These are phyloP conservation scores for Zygnema cylindricum DNA, from an alignment of 139 green algal genomes.

Conservation along the genomic window DNA sequence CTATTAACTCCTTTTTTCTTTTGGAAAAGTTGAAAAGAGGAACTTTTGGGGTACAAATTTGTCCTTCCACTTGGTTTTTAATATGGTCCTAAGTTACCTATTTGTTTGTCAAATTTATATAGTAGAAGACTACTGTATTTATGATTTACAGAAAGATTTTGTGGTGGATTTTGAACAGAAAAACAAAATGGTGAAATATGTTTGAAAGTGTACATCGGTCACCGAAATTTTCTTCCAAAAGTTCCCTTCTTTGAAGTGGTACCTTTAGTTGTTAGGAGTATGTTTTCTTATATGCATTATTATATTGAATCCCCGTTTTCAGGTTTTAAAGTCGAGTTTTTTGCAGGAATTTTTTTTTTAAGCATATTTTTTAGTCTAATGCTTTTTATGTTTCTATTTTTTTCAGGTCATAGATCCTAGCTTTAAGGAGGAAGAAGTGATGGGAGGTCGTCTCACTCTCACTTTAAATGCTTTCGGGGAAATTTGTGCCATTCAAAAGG, in stretches of 20 bases:
- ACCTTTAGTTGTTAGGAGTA: too few species aligned
- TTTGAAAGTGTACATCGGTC: too few species aligned
- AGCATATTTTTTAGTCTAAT: too few species aligned
- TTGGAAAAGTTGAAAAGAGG: neutral
- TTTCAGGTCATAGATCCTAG: constrained; percentile 75
- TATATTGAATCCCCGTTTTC: too few species aligned
- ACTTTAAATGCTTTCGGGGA: constrained; percentile 73
- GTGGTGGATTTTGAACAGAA: neutral
- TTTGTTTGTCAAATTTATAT: neutral
- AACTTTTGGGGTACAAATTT: neutral
- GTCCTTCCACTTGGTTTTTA: neutral
- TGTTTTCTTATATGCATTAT: too few species aligned
- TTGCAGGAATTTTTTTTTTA: too few species aligned
- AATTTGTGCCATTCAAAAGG: constrained; percentile 83
- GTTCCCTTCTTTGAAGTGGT: too few species aligned
- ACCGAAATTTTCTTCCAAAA: too few species aligned
- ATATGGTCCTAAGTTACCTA: neutral
- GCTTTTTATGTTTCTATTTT: neutral
- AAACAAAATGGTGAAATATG: neutral
- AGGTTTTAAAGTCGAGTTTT: too few species aligned
- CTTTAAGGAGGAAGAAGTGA: constrained; percentile 76
- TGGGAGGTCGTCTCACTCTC: constrained; percentile 48
- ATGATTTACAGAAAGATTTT: neutral
- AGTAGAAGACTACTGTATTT: neutral
- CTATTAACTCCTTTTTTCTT: neutral